Conservation (phyloP, 2,329 filamentous ascomycete species). For the Penicillium sp. region DNA sequence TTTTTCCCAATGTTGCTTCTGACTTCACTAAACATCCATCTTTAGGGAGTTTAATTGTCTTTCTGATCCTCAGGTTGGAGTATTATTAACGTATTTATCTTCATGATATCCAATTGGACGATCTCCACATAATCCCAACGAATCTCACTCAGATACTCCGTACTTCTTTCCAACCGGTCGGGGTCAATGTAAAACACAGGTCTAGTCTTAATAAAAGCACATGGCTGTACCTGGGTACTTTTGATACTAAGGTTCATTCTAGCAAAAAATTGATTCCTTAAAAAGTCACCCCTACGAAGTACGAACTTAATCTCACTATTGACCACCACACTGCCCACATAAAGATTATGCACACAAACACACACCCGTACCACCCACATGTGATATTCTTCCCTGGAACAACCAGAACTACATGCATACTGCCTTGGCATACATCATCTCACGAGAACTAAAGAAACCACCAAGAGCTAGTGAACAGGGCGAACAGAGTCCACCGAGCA, state of each 20-base stretch:
- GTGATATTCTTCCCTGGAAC: not conserved
- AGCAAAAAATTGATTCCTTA: too few species aligned
- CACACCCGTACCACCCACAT: not conserved
- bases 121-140: not conserved
- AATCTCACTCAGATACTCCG: not conserved
- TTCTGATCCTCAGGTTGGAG: not conserved
- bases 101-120: not conserved
- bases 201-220: not conserved
- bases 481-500: not conserved
- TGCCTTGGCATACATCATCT: not conserved
- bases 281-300: not conserved
- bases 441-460: not conserved
- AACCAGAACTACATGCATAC: not conserved
- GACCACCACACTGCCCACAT: not conserved
- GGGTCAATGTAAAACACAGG: not conserved
- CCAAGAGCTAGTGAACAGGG: not conserved
- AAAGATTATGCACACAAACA: not conserved
- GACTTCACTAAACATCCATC: too few species aligned
- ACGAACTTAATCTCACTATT: not conserved
- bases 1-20: not conserved
- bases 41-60: not conserved
- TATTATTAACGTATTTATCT: not conserved
- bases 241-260: not conserved
- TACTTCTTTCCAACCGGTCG: not conserved
- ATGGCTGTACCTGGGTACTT: not conserved